phyloP scores from a whole-genome alignment of 257 asterid genomes.

The Prunella vulgaris region DNA sequence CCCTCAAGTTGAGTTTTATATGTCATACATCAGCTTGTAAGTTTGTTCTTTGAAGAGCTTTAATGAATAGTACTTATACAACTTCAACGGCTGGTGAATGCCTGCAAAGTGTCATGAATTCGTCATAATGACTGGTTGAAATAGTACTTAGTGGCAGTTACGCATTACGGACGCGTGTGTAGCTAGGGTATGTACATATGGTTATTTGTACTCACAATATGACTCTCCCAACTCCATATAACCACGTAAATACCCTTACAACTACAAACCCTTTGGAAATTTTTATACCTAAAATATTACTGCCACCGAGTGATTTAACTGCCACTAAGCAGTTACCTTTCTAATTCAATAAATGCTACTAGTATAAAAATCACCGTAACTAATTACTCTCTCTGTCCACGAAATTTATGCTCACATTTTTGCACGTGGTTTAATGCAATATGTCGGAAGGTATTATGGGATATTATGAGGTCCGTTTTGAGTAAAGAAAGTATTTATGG shows the following conservation, averaged over 20 bases:
- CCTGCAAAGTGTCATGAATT: too few relatives aligned
- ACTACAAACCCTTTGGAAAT: too few relatives aligned
- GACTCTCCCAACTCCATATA: background rate
- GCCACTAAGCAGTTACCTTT: background rate
- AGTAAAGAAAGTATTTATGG: too few relatives aligned
- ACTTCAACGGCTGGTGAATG: too few relatives aligned
- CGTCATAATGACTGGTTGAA: background rate
- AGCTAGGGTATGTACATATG: background rate
- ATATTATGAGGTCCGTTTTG: too few relatives aligned
- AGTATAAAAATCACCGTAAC: background rate
- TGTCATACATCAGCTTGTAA: background rate
- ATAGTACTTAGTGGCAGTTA: background rate
- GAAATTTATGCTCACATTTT: too few relatives aligned
- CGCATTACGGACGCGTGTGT: background rate
- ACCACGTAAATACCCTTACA: background rate
- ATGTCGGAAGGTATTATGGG: too few relatives aligned
- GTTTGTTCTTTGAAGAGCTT: background rate
- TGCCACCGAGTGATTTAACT: background rate
- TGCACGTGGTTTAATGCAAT: too few relatives aligned
- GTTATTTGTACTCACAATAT: background rate
- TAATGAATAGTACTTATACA: background rate
- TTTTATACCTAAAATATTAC: background rate
- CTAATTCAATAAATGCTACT: background rate
- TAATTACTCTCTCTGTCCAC: too few relatives aligned
- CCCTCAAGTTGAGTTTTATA: background rate